phyloP scores from a whole-genome alignment of 495 filamentous ascomycete species.

The Hapsidospora chrysogenum region DNA sequence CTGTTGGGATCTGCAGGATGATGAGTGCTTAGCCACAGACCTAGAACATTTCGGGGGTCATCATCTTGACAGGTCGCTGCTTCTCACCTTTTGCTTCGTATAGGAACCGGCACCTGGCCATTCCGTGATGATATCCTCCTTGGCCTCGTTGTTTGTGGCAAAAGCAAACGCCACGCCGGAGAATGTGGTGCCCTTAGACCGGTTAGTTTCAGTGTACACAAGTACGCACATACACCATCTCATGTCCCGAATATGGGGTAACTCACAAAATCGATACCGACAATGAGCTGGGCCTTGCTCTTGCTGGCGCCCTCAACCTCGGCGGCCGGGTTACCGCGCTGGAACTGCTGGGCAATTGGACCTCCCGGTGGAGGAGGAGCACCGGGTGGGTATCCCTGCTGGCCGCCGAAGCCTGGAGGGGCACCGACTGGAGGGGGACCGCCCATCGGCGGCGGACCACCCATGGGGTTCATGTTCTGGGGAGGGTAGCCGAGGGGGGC shows the following conservation, averaged over 20 bases:
- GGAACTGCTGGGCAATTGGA: conserved; percentile 14
- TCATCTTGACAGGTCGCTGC: not conserved
- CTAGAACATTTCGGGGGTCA: not conserved
- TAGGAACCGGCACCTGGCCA: conserved; percentile 63
- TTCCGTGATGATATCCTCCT: conserved; percentile 66
- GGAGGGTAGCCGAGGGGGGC: conserved; percentile 37
- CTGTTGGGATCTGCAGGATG: conserved; percentile 48
- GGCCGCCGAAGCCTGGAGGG: conserved; percentile 10
- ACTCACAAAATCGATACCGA: conserved; percentile 69
- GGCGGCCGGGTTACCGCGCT: conserved; percentile 37
- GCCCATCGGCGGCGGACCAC: conserved; percentile 32
- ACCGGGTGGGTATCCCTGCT: conserved; percentile 21
- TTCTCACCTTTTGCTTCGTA: conserved; percentile 52
- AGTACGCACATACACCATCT: not conserved
- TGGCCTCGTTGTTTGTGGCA: conserved; percentile 59
- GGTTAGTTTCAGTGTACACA: too few species aligned
- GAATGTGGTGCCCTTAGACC: conserved; percentile 63
- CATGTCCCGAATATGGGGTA: too few species aligned
- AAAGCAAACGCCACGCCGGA: conserved; percentile 62
- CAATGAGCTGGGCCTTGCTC: conserved; percentile 65
- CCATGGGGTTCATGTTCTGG: conserved; percentile 29
- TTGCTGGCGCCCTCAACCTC: conserved; percentile 80
- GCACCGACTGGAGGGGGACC: conserved; percentile 21
- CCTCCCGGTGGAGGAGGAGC: conserved; percentile 23
- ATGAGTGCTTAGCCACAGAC: not conserved